Evolutionary conservation across 23 red algal genomes (phyloP).

Genomic region (Gracilaria domingensis): DNA sequence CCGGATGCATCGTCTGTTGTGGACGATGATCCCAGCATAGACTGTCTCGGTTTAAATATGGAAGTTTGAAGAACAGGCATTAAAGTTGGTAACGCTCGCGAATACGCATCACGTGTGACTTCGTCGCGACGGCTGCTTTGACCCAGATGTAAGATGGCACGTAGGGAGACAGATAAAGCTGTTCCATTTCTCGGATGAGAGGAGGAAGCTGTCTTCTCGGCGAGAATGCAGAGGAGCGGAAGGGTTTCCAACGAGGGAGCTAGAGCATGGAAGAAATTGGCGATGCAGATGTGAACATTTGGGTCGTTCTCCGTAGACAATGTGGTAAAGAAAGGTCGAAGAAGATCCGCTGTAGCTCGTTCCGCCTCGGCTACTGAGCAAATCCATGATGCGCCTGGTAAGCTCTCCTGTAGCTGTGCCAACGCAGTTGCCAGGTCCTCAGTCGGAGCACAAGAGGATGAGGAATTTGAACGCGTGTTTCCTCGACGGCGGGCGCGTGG

Average conservation of each 20-base stretch:
- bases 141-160: background rate
- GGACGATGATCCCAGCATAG: background rate
- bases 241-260: constrained; percentile 7
- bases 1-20: background rate
- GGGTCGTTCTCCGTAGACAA: background rate
- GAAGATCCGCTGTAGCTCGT: background rate
- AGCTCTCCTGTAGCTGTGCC: background rate
- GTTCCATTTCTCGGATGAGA: background rate
- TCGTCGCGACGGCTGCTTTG: background rate
- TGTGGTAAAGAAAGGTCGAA: constrained; percentile 17
- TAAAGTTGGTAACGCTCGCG: constrained; percentile 24
- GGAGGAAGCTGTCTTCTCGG: background rate
- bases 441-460: background rate
- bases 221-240: background rate
- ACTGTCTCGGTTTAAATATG: background rate
- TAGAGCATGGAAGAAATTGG: constrained; percentile 13
- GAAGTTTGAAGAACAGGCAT: constrained; percentile 22
- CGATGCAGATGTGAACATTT: background rate
- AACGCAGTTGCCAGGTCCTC: background rate
- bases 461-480: background rate
- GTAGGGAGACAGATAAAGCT: background rate
- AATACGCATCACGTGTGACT: constrained; percentile 10
- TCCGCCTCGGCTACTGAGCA: background rate
- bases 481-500: constrained; percentile 20
- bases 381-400: background rate